phyloP scores from a whole-genome alignment of 2,329 filamentous ascomycete species.

The Penicillium sp. region DNA sequence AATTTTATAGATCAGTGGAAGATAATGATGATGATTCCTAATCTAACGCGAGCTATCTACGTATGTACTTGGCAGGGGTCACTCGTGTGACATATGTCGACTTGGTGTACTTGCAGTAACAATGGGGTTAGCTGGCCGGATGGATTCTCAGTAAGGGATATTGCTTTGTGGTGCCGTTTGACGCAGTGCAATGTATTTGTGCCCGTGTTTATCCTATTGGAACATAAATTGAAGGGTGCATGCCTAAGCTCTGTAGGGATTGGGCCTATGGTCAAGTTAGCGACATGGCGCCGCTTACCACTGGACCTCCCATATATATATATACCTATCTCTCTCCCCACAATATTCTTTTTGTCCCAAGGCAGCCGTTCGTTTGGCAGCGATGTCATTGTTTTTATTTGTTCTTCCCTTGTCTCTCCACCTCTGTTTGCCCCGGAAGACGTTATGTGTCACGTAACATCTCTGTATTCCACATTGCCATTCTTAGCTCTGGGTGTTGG shows the following conservation, averaged over 20 bases:
- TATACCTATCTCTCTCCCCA: background rate
- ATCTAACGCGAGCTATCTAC: too few species aligned
- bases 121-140: background rate
- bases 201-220: too few species aligned
- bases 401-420: background rate
- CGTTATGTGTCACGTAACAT: background rate
- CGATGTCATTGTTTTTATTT: background rate
- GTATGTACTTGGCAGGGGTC: too few species aligned
- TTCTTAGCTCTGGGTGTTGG: too few species aligned
- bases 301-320: background rate
- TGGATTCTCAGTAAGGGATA: slow-evolving; percentile 13
- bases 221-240: background rate
- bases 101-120: too few species aligned
- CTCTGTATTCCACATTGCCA: too few species aligned
- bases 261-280: background rate
- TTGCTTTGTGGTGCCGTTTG: background rate
- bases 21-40: too few species aligned
- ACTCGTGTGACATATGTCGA: too few species aligned
- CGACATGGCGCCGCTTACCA: background rate
- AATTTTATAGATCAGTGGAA: too few species aligned
- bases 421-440: background rate
- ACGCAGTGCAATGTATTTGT: too few species aligned
- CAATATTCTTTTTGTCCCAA: background rate
- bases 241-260: background rate
- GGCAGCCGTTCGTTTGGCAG: background rate